These are phyloP conservation scores for Brachypodium distachyon DNA, from an alignment of 202 grass and related monocot species.

Conservation along the genomic window DNA sequence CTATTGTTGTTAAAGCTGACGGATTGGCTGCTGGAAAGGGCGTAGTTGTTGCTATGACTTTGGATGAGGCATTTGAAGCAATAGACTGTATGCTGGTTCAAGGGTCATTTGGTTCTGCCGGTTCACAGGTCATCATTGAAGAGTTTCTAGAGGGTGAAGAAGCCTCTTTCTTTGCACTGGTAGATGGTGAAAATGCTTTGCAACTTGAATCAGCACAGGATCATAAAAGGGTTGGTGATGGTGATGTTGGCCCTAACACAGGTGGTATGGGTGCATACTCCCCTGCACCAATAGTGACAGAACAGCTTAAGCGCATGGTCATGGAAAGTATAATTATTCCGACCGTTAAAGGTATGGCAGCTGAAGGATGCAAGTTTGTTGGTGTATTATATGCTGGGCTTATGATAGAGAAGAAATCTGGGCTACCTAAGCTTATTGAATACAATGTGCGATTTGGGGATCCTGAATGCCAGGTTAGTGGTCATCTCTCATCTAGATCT, in stretches of 20 bases:
- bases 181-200: slow-evolving; percentile 76
- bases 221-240: slow-evolving; percentile 88
- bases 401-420: slow-evolving; percentile 83
- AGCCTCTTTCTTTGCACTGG: slow-evolving; percentile 93
- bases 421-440: slow-evolving; percentile 84
- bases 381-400: slow-evolving; percentile 86
- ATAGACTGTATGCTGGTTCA: slow-evolving; percentile 77
- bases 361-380: slow-evolving; percentile 80
- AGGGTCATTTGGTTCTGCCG: slow-evolving; percentile 74
- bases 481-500: not conserved
- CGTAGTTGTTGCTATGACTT: slow-evolving; percentile 68
- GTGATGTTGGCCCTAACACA: slow-evolving; percentile 84
- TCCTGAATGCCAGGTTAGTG: slow-evolving; percentile 90
- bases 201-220: slow-evolving; percentile 91
- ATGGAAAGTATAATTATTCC: slow-evolving; percentile 86
- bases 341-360: slow-evolving; percentile 82
- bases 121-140: slow-evolving; percentile 66
- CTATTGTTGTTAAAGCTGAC: slow-evolving; percentile 88
- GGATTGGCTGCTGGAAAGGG: slow-evolving; percentile 87
- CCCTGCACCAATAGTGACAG: slow-evolving; percentile 69
- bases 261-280: slow-evolving; percentile 97
- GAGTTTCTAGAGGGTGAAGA: slow-evolving; percentile 91
- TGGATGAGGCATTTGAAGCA: slow-evolving; percentile 54
- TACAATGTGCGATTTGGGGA: slow-evolving; percentile 93
- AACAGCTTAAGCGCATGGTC: slow-evolving; percentile 52